Evolutionary conservation across 2,329 filamentous ascomycete genomes (phyloP).

Genomic region (Aspergillus ochraceoroseus): DNA sequence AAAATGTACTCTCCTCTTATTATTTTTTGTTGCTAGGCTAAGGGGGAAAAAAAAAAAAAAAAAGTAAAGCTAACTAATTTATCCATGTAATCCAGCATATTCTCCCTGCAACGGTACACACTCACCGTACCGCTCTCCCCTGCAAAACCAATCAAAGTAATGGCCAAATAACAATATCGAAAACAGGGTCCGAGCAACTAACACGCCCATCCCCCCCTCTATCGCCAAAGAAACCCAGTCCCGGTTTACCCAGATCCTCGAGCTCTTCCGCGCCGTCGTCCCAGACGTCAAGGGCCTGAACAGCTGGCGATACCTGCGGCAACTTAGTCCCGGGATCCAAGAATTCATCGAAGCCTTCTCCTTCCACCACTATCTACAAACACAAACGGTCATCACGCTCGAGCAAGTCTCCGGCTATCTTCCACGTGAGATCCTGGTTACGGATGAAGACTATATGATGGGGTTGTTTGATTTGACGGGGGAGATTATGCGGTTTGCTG

Average conservation of each 20-base stretch:
- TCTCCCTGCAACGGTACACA: constrained; percentile 70
- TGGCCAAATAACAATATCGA: constrained; percentile 1
- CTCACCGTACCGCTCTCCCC: background rate
- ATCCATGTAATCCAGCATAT: constrained; percentile 57
- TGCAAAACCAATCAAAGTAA: constrained; percentile 25
- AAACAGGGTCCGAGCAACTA: constrained; percentile 39
- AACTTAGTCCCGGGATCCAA: constrained; percentile 76
- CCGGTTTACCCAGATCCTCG: constrained; percentile 65
- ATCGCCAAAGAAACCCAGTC: constrained; percentile 66
- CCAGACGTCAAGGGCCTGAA: constrained; percentile 74
- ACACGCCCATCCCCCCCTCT: constrained; percentile 54
- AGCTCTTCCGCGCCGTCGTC: constrained; percentile 62
- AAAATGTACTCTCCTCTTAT: constrained; percentile 67
- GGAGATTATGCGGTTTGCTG: constrained; percentile 95
- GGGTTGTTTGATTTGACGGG: constrained; percentile 92
- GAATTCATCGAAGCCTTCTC: constrained; percentile 90
- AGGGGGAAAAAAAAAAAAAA: too few species aligned
- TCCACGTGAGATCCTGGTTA: constrained; percentile 57
- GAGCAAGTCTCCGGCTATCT: constrained; percentile 51
- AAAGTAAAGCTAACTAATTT: too few species aligned
- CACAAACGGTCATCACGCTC: constrained; percentile 67
- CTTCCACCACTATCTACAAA: constrained; percentile 80
- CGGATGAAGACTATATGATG: constrained; percentile 78
- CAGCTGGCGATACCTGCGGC: constrained; percentile 71
- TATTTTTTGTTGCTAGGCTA: too few species aligned